These are phyloP conservation scores for Rhododendron griersonianum DNA, from an alignment of 148 eudicot species.

Conservation along the genomic window DNA sequence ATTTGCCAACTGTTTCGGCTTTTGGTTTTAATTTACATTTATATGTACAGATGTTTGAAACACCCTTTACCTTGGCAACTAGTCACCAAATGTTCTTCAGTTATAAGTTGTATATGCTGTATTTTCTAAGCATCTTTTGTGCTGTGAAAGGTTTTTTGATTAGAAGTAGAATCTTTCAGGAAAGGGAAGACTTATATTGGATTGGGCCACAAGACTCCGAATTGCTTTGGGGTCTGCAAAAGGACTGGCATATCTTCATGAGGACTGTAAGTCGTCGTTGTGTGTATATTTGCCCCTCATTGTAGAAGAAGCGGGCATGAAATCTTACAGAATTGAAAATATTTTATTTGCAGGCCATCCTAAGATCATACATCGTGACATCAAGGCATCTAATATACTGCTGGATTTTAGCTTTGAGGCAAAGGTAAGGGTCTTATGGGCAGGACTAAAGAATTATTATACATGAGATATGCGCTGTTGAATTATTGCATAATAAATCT, in stretches of 20 bases:
- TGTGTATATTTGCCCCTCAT: neutral
- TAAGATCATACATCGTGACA: slow-evolving; percentile 94
- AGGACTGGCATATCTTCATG: slow-evolving; percentile 80
- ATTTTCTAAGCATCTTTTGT: neutral
- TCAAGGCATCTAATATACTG: slow-evolving; percentile 92
- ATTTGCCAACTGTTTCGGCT: neutral
- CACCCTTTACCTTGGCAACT: neutral
- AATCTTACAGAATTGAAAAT: neutral
- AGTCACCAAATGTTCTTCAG: neutral
- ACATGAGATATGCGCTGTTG: neutral
- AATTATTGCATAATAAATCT: neutral
- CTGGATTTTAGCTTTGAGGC: slow-evolving; percentile 86
- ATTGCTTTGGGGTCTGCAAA: slow-evolving; percentile 81
- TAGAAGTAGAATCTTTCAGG: slow-evolving; percentile 31
- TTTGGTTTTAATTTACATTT: neutral
- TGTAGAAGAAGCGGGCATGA: neutral
- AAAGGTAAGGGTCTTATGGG: slow-evolving; percentile 46
- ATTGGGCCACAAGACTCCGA: slow-evolving; percentile 57
- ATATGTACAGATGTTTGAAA: neutral
- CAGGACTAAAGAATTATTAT: neutral
- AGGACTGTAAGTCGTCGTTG: slow-evolving; percentile 53
- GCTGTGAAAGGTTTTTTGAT: slow-evolving; percentile 9
- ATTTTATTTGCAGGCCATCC: slow-evolving; percentile 70
- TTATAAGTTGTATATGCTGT: neutral
- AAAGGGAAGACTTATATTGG: slow-evolving; percentile 57